Conservation (phyloP, 1,139 yeast species). For the Blastobotrys illinoisensis region DNA sequence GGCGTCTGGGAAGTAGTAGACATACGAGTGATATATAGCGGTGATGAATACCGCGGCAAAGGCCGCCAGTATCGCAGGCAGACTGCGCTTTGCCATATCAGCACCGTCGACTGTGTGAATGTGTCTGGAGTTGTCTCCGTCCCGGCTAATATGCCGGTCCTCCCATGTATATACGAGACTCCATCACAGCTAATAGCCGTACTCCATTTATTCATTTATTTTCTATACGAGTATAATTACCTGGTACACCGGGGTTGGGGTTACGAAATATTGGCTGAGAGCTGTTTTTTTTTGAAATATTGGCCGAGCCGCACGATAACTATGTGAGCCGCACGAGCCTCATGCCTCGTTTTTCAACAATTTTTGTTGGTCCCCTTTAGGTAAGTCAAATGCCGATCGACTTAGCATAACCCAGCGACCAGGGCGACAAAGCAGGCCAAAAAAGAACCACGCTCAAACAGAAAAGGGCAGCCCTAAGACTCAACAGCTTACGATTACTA, state of each 20-base stretch:
- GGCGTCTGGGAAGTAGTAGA: constrained; percentile 18
- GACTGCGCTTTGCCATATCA: constrained; percentile 3
- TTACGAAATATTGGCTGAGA: too few relatives aligned
- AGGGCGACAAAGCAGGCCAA: too few relatives aligned
- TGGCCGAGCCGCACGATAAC: not conserved
- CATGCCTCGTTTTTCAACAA: not conserved
- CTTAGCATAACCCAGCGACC: not conserved
- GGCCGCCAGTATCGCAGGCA: constrained; percentile 4
- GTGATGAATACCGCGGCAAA: constrained; percentile 9
- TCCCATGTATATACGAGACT: not conserved
- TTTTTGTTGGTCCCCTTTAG: not conserved
- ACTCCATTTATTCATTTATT: too few relatives aligned
- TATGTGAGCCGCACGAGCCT: not conserved
- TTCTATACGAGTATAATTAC: too few relatives aligned
- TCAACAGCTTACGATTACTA: too few relatives aligned
- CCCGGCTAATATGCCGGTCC: not conserved
- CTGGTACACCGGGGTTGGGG: too few relatives aligned
- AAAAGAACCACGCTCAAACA: too few relatives aligned
- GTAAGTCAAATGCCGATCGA: not conserved
- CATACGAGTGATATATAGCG: constrained; percentile 16
- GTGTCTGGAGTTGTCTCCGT: not conserved
- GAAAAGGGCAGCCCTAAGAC: too few relatives aligned
- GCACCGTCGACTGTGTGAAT: not conserved
- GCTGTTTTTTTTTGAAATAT: too few relatives aligned
- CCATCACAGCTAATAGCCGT: too few relatives aligned